These are phyloP conservation scores for Stephanocyclus meneghinianus DNA, from an alignment of 352 stramenopile genomes.

Conservation along the genomic window DNA sequence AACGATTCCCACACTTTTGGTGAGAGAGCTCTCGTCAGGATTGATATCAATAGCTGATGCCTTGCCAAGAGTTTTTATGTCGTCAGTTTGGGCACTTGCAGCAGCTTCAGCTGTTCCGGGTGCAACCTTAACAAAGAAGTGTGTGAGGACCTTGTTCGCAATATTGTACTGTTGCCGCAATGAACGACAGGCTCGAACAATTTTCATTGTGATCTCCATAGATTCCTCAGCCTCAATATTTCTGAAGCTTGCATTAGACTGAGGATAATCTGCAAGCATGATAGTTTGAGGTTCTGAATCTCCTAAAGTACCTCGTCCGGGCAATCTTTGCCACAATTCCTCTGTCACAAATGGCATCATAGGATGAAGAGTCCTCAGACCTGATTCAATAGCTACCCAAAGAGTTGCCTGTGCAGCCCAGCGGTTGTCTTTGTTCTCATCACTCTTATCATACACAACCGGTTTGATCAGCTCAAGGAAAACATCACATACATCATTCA, in stretches of 20 bases:
- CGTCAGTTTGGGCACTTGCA: slow-evolving; percentile 86
- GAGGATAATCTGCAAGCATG: slow-evolving; percentile 89
- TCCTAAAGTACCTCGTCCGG: slow-evolving; percentile 80
- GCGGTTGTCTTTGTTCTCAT: slow-evolving; percentile 80
- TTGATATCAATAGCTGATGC: slow-evolving; percentile 89
- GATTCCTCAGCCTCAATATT: slow-evolving; percentile 88
- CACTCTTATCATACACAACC: slow-evolving; percentile 88
- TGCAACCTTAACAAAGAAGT: slow-evolving; percentile 89
- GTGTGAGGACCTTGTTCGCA: slow-evolving; percentile 79
- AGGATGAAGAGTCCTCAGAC: slow-evolving; percentile 94
- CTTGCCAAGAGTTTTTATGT: slow-evolving; percentile 94
- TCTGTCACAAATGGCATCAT: slow-evolving; percentile 99
- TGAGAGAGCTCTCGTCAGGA: slow-evolving; percentile 84
- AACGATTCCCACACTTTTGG: slow-evolving; percentile 88
- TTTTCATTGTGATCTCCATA: slow-evolving; percentile 90
- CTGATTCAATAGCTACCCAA: slow-evolving; percentile 92
- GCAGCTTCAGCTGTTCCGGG: slow-evolving; percentile 83
- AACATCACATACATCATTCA: slow-evolving; percentile 98
- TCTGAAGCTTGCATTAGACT: slow-evolving; percentile 86
- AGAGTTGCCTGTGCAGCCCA: slow-evolving; percentile 90
- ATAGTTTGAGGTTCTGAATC: slow-evolving; percentile 82
- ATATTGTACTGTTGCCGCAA: slow-evolving; percentile 88
- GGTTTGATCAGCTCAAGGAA: slow-evolving; percentile 99
- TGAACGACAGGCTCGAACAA: slow-evolving; percentile 92
- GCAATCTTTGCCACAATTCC: slow-evolving; percentile 95